Base-by-base conservation (phyloP, 2,329 filamentous ascomycete species). In the Apiospora arundinis region DNA sequence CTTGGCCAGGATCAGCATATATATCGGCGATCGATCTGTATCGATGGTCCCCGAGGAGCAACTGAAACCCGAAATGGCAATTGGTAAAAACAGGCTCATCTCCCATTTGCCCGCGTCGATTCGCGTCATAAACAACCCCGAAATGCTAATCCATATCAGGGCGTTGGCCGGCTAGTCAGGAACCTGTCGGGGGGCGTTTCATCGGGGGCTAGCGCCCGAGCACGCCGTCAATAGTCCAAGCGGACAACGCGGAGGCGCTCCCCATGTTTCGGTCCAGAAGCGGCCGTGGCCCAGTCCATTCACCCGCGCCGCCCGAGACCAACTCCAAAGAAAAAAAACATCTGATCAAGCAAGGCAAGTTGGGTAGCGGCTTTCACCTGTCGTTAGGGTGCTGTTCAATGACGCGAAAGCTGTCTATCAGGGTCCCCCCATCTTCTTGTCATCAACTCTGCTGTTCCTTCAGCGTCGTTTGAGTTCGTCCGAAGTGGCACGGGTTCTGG, bases 121-220 rank as follows among this genome's bases (percentile, higher is more conserved):
- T 63, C 56, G 21, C 21, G 32, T 63, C 56, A 1, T 21, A 11
- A 18, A 63, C 9, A 32, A 37, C 7, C 1, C 18, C 28, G 9
- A 63, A 8, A 12, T 63, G 28, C 56, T 63, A n/a, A 8, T 9
- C 56, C 56, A 16, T 40, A n/a, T n/a, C 9, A 21, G 32, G 28
- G 18, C 8, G 18, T 23, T 63, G 8, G 18, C 32, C 56, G 56
- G 18, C 56, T 63, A 63, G 56, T 63, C 56, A 63, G 56, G 8
- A 40, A 18, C 56, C 14, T 40, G 56, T 40, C 32, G 56, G n/a
- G 32, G 56, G 21, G 56, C 56, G 56, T 63, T 63, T 63, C 56
- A 63, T 63, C 56, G 56, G 56, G 32, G 18, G 18, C 32, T 63
- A 40, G 56, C 21, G 56, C 56, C 56, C 56, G 32, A 63, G 56